These are phyloP conservation scores for Heteromeles arbutifolia DNA, from an alignment of 306 rosid genomes.

Conservation along the genomic window DNA sequence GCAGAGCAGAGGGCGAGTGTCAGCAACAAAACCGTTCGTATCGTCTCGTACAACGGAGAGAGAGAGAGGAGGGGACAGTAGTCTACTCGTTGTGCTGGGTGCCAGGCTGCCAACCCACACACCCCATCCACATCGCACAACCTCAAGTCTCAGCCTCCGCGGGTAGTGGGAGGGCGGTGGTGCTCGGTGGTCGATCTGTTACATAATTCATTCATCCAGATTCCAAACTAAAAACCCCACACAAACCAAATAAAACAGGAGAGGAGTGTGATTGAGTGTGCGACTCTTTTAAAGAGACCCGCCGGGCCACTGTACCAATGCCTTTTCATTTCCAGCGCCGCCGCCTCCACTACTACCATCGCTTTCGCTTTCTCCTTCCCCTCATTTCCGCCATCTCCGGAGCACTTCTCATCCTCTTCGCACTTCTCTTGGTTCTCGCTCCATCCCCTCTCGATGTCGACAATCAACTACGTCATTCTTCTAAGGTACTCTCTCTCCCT, in stretches of 20 bases:
- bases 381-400: conserved; percentile 56
- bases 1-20: too few species aligned
- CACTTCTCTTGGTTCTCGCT: conserved; percentile 72
- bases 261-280: too few species aligned
- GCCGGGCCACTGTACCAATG: conserved; percentile 24
- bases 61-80: too few species aligned
- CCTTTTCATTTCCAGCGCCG: conserved; percentile 62
- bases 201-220: neutral
- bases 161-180: too few species aligned
- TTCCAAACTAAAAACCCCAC: neutral
- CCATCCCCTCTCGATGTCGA: conserved; percentile 28
- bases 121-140: neutral
- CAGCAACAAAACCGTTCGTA: too few species aligned
- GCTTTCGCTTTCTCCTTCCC: conserved; percentile 55
- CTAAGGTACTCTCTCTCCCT: neutral
- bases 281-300: neutral
- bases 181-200: neutral
- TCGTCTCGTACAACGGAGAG: too few species aligned
- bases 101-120: neutral
- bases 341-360: conserved; percentile 62
- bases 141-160: neutral
- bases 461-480: conserved; percentile 39
- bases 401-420: conserved; percentile 60
- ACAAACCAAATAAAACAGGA: neutral
- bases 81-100: neutral